These are phyloP conservation scores for Tylopilus orsonianus DNA, from an alignment of 1,284 basidiomycete species.

Conservation along the genomic window DNA sequence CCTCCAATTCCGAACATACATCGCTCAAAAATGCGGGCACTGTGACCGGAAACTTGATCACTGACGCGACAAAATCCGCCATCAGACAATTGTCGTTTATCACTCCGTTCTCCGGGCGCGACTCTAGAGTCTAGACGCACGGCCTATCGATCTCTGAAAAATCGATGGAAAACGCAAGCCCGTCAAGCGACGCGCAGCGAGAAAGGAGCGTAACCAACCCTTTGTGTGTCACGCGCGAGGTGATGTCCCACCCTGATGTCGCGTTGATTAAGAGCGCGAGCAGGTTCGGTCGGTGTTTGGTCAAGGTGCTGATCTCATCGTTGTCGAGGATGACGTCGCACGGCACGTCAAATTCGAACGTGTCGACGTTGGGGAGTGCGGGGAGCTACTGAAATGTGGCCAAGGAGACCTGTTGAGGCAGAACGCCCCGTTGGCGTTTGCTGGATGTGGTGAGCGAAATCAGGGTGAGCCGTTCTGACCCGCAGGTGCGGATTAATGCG, in stretches of 20 bases:
- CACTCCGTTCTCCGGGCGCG: constrained; percentile 11
- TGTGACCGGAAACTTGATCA: constrained; percentile 15
- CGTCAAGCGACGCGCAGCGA: constrained; percentile 5
- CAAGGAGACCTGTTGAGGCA: constrained; percentile 11
- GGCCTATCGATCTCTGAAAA: constrained; percentile 17
- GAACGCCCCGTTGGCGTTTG: neutral
- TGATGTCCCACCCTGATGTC: constrained; percentile 18
- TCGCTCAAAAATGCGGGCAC: constrained; percentile 30
- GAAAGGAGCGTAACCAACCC: constrained; percentile 21
- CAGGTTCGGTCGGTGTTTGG: constrained; percentile 23
- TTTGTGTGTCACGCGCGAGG: constrained; percentile 18
- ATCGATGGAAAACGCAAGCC: constrained; percentile 20
- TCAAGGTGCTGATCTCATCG: constrained; percentile 10
- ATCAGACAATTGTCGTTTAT: constrained; percentile 8
- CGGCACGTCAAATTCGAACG: constrained; percentile 20
- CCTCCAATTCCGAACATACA: constrained; percentile 22
- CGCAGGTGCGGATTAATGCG: constrained; percentile 19
- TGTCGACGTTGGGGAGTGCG: constrained; percentile 8
- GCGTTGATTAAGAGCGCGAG: constrained; percentile 15
- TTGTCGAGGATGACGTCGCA: constrained; percentile 22
- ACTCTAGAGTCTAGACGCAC: neutral
- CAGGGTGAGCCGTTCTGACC: constrained; percentile 7
- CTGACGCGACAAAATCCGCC: constrained; percentile 23
- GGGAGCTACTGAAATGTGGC: constrained; percentile 22
- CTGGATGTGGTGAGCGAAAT: constrained; percentile 12